Conservation (phyloP, 768 basidiomycete species). For the Leucosporidium yakuticum region DNA sequence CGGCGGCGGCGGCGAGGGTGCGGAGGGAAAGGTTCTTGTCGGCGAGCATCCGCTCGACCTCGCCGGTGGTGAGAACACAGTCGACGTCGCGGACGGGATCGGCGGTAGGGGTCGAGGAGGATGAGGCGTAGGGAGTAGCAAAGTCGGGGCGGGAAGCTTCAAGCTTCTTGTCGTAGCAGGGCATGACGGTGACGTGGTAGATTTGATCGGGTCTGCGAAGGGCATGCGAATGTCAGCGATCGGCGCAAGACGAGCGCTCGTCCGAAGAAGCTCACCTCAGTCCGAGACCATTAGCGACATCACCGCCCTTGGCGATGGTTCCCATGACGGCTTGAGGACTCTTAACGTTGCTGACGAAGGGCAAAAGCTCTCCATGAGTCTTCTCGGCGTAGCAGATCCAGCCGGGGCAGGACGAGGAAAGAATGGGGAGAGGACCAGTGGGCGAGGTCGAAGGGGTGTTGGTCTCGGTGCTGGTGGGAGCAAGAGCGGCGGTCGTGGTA, state of each 20-base stretch:
- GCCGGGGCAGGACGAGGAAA: constrained; percentile 93
- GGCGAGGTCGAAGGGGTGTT: constrained; percentile 6
- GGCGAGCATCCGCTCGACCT: constrained; percentile 74
- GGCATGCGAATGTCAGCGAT: background rate
- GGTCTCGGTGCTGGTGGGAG: constrained; percentile 2
- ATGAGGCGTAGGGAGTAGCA: constrained; percentile 52
- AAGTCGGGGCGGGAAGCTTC: constrained; percentile 95
- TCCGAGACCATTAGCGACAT: constrained; percentile 65
- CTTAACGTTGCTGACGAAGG: constrained; percentile 79
- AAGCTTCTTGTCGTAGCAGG: constrained; percentile 98
- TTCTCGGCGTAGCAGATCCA: constrained; percentile 99
- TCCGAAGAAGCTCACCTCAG: constrained; percentile 54
- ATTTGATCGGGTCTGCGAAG: constrained; percentile 66
- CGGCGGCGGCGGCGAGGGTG: constrained; percentile 47
- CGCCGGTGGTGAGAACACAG: constrained; percentile 94
- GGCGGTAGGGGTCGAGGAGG: constrained; percentile 25
- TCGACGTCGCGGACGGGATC: constrained; percentile 88
- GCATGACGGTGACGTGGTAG: constrained; percentile 97
- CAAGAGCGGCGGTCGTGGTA: constrained; percentile 4
- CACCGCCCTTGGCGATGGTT: constrained; percentile 72
- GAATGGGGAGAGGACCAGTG: constrained; percentile 63
- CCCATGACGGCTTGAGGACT: constrained; percentile 95
- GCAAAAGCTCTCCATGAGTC: constrained; percentile 86
- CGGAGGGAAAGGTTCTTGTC: constrained; percentile 76
- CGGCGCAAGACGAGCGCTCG: background rate